Base-by-base conservation (phyloP, 2,329 filamentous ascomycete genomes). In the Pseudogymnoascus sp. region DNA sequence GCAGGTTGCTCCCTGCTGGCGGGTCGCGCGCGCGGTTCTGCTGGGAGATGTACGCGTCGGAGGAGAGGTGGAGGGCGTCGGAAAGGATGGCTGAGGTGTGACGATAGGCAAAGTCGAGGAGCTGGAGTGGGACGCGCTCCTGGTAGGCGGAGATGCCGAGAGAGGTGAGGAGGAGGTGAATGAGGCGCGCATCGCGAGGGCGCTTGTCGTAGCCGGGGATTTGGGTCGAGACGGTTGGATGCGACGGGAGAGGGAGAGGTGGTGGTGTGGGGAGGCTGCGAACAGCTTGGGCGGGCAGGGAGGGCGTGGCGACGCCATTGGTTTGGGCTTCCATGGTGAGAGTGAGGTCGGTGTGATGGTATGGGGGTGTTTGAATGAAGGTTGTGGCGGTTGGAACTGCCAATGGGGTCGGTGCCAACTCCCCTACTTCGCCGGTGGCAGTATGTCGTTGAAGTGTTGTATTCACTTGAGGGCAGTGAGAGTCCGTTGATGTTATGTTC, bases 81-180 rank as follows among this genome's bases (percentile, higher is more conserved):
- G 79, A 85, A 18, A 93, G 84, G 37, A 93, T 81, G 64, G 84
- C 82, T 1, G 85, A 86, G 8, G 88, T 90, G 80, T 92, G 90
- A 39, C 90, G 86, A 81, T 95, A 95, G 60, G 90, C 89, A 73
- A 93, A 93, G 78, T 95, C 90, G 73, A 95, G 86, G 60, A 95
- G 86, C 64, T 93, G 86, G 0, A 93, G 83, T 0, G 90, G 90
- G 1, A 95, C 90, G 71, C 90, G 89, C 74, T 89, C 85, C 74
- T 93, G 90, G 80, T 91, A 95, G 42, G 87, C 82, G 4, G 87
- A 86, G 8, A 93, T 89, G 71, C 90, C 90, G 70, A 92, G 87
- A 6, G 88, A 88, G 18, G 87, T 87, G 60, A 95, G 85, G 61
- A 95, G 83, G 16, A 93, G 84, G 77, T 93, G 90, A 70, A 95